Conservation (phyloP, 306 rosid genomes). For the Cicer judaicum region DNA sequence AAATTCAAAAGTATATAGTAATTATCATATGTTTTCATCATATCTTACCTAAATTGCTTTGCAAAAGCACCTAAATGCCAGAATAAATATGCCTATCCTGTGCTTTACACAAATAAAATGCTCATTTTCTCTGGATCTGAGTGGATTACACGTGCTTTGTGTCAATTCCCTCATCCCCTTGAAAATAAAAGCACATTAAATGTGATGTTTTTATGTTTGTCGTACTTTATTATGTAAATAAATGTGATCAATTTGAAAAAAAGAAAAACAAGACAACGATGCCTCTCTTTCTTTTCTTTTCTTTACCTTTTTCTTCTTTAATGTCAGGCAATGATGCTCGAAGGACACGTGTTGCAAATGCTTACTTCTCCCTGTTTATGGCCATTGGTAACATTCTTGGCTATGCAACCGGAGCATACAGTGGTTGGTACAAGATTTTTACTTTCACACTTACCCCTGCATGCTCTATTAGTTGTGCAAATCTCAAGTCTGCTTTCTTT, state of each 20-base stretch:
- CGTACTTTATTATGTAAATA: slow-evolving; percentile 36
- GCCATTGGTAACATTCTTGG: slow-evolving; percentile 97
- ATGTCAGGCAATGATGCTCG: slow-evolving; percentile 81
- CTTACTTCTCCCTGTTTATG: slow-evolving; percentile 91
- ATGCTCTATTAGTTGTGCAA: slow-evolving; percentile 85
- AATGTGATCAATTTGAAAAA: slow-evolving; percentile 32
- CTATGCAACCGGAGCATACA: slow-evolving; percentile 85
- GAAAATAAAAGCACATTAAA: background rate
- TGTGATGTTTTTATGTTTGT: slow-evolving; percentile 7
- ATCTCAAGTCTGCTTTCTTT: slow-evolving; percentile 94
- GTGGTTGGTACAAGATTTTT: slow-evolving; percentile 89
- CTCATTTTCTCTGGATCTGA: slow-evolving; percentile 11
- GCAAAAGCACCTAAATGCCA: slow-evolving; percentile 17
- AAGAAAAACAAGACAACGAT: slow-evolving; percentile 13
- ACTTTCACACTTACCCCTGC: slow-evolving; percentile 70
- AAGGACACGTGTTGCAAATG: slow-evolving; percentile 94
- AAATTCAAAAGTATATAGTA: slow-evolving; percentile 28
- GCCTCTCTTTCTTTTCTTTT: slow-evolving; percentile 30
- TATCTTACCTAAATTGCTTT: slow-evolving; percentile 18
- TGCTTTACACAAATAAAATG: slow-evolving; percentile 9
- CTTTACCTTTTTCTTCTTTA: slow-evolving; percentile 35
- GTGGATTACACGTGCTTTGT: background rate
- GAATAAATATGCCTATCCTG: slow-evolving; percentile 10
- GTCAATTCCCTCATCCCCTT: slow-evolving; percentile 7
- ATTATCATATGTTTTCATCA: slow-evolving; percentile 34